Evolutionary conservation across 257 asterid genomes (phyloP).

Genomic region (Nyctanthes arbortristis): DNA sequence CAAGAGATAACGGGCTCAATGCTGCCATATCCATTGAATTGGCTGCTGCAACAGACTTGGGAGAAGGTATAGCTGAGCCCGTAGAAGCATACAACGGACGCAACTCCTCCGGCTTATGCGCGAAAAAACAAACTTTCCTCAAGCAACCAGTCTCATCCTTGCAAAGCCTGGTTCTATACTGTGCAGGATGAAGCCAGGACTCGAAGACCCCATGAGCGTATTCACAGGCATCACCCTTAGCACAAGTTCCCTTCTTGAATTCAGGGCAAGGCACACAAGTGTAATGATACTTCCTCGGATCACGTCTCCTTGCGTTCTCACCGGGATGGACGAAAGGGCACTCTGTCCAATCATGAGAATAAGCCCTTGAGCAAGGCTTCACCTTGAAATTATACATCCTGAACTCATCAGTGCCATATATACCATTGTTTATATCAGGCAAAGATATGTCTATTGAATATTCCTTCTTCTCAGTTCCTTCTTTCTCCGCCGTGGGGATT

Average conservation of each 20-base stretch:
- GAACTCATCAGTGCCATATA: constrained; percentile 49
- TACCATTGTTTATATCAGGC: constrained; percentile 48
- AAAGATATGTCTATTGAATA: constrained; percentile 59
- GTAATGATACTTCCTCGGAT: constrained; percentile 66
- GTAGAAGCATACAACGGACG: constrained; percentile 81
- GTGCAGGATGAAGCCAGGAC: constrained; percentile 97
- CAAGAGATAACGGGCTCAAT: constrained; percentile 56
- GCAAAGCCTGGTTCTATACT: constrained; percentile 83
- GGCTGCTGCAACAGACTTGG: constrained; percentile 46
- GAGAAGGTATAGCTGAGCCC: constrained; percentile 86
- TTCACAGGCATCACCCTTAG: constrained; percentile 68
- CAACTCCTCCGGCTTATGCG: constrained; percentile 74
- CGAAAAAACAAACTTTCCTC: constrained; percentile 87
- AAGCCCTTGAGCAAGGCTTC: constrained; percentile 60
- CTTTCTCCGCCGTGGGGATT: constrained; percentile 16
- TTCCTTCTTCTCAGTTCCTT: constrained; percentile 61
- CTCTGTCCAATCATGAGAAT: constrained; percentile 62
- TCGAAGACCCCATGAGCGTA: constrained; percentile 95
- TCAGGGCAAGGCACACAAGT: constrained; percentile 90
- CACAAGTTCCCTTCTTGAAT: constrained; percentile 83
- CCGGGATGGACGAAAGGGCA: constrained; percentile 64
- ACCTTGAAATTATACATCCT: constrained; percentile 57
- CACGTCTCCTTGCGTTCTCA: constrained; percentile 60
- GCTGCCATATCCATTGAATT: constrained; percentile 45
- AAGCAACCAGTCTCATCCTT: constrained; percentile 83